Base-by-base conservation (phyloP, 495 filamentous ascomycete genomes). In the Geopyxis carbonaria region DNA sequence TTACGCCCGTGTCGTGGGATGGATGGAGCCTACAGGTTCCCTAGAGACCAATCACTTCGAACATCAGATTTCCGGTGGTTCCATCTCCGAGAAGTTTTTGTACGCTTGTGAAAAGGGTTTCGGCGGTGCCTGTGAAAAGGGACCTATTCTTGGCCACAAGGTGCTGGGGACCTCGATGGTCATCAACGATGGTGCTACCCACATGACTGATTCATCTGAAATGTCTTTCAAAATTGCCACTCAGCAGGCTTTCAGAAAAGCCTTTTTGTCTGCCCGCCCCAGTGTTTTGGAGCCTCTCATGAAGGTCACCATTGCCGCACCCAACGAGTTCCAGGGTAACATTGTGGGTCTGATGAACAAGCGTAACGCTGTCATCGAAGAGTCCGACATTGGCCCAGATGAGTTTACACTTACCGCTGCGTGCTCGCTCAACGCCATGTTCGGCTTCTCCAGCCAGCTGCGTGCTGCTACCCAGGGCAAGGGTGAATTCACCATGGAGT, bases 401-500 rank as follows among this genome's bases (percentile, higher is more conserved):
- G 91, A 99, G 57, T 94, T 99, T 60, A 86, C 82, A n/a, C 69
- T 99, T 37, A 69, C 75, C 41, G 85, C 87, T 4, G 87, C 94
- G 59, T 93, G 86, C 65, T 80, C 73, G 55, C 59, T 99, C 58
- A 89, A 93, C 55, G 72, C 74, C 50, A 95, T 99, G 91, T 99
- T 99, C 61, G 91, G 91, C 38, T 94, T 99, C 63, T 81, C 74
- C 43, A 75, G 70, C 25, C 76, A 91, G 61, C 63, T 99, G 59
- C 70, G 91, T 45, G 91, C 91, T 3, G 79, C 84, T 16, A 94
- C 87, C 7, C 91, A 99, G 65, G 91, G 89, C 38, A 99, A 99
- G 69, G 91, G 91, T 48, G 91, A 99, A 66, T 99, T 93, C 53
- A 77, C 69, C 45, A 99, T 99, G 91, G 91, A 99, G 66, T 99